Evolutionary conservation across 176 grass and related monocot species (phyloP).

Genomic region (Lolium perenne): DNA sequence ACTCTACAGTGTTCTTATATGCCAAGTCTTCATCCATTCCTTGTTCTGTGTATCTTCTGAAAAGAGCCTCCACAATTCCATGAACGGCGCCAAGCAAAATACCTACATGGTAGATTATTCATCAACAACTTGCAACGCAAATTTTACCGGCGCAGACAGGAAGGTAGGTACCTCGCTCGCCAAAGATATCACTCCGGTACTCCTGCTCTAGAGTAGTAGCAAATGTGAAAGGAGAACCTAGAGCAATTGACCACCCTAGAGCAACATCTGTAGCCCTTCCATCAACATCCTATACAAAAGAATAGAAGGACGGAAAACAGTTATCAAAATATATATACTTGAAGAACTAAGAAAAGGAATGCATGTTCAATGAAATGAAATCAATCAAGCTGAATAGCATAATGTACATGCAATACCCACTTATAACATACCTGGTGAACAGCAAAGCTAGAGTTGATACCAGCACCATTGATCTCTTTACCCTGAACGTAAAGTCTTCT

Average conservation of each 20-base stretch:
- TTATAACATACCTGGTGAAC: constrained; percentile 73
- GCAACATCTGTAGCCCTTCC: constrained; percentile 86
- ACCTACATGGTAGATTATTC: constrained; percentile 46
- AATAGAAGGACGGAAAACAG: constrained; percentile 7
- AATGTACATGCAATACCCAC: background rate
- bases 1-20: constrained; percentile 79
- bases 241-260: constrained; percentile 79
- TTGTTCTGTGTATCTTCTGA: constrained; percentile 82
- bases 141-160: background rate
- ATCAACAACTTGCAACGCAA: background rate
- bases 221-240: constrained; percentile 86
- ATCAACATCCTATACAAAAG: constrained; percentile 79
- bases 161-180: constrained; percentile 67
- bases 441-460: constrained; percentile 85
- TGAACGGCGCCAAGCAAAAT: constrained; percentile 80
- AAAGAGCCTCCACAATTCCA: constrained; percentile 77
- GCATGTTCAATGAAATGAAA: background rate
- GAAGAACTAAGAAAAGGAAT: background rate
- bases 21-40: constrained; percentile 72
- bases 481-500: constrained; percentile 83
- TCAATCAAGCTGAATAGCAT: background rate
- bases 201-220: constrained; percentile 76
- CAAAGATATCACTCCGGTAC: constrained; percentile 87
- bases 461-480: constrained; percentile 87
- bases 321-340: background rate